Base-by-base conservation (phyloP, 106 monocot genomes). In the Hemerocallis citrina region DNA sequence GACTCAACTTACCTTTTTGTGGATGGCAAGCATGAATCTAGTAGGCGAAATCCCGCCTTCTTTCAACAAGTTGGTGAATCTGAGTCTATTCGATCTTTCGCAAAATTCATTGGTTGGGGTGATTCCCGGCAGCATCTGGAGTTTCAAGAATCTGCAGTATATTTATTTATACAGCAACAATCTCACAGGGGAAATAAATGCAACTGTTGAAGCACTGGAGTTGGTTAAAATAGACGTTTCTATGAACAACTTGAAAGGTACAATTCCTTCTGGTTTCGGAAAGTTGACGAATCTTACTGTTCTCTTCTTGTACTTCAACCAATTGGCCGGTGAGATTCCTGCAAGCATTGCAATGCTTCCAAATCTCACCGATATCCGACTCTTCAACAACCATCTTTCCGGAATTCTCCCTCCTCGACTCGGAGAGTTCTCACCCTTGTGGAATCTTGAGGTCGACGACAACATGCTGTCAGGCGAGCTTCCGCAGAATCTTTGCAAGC, bases 401-500 rank as follows among this genome's bases (percentile, higher is more conserved):
- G 84, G 84, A 0, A 24, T 20, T 3, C 57, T 79, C 30, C 84
- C 79, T 22, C 32, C 74, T 7, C 63, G 67, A 29, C 50, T 84
- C 2, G 84, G 75, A 41, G 72, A 69, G 38, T 24, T 68, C 50
- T 75, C 75, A 6, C 28, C 11, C 4, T 52, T 75, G 49, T 36
- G 9, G 37, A 68, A 78, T 64, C 19, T 78, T 0, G 73, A 78
- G 34, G 59, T 78, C 16, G 4, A 20, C 40, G 28, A 64, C n/a
- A 78, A 78, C 52, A 20, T 50, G 4, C 46, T 77, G 15, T 59
- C 65, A 3, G 77, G 77, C 17, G 43, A 68, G 55, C 16, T 81
- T 7, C 81, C 81, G 15, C 38, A 68, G 10, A 17, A 63, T 39
- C 64, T 96, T 2, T 96, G 95, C 55, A 40, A 57, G 0, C 14